Percentiles rank a stretch among this genome's conserved stretches.
Conservation (phyloP, 2,329 filamentous ascomycete species). For the Pseudocercospora fuligena region DNA sequence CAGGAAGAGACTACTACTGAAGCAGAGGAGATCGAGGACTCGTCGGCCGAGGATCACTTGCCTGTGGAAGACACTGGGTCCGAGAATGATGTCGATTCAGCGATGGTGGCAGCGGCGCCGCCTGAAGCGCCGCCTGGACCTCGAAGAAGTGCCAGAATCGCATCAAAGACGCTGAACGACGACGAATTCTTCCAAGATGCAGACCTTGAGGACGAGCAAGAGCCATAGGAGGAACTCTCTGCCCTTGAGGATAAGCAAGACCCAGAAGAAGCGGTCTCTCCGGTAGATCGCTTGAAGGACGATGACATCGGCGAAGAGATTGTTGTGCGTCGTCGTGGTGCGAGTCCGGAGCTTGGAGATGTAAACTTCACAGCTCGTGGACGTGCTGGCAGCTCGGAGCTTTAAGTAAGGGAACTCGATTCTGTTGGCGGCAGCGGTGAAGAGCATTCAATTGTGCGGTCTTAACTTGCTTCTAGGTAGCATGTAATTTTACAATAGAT, state of each 20-base stretch:
- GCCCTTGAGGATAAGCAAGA: not conserved
- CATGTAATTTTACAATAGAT: not conserved
- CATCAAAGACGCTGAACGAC: not conserved
- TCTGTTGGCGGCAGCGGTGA: not conserved
- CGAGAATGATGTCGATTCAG: not conserved
- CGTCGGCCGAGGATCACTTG: not conserved
- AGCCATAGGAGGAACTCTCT: not conserved
- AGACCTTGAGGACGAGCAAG: not conserved
- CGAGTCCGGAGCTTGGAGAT: slow-evolving; percentile 6
- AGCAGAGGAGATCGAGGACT: slow-evolving; percentile 6
- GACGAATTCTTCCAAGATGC: not conserved
- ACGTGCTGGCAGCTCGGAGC: not conserved
- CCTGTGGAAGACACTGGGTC: not conserved
- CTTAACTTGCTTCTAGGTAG: not conserved
- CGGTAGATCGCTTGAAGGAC: not conserved
- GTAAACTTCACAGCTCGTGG: not conserved
- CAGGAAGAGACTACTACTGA: slow-evolving; percentile 7
- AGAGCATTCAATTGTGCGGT: not conserved
- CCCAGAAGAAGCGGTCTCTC: not conserved
- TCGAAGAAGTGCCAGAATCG: slow-evolving; percentile 13
- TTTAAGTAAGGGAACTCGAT: not conserved
- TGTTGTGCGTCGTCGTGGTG: not conserved
- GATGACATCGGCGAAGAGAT: not conserved
- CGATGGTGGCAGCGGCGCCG: not conserved
- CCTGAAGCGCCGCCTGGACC: not conserved